phyloP scores from a whole-genome alignment of 192 early-diverging fungal genomes.

The Piromyces finnis region DNA sequence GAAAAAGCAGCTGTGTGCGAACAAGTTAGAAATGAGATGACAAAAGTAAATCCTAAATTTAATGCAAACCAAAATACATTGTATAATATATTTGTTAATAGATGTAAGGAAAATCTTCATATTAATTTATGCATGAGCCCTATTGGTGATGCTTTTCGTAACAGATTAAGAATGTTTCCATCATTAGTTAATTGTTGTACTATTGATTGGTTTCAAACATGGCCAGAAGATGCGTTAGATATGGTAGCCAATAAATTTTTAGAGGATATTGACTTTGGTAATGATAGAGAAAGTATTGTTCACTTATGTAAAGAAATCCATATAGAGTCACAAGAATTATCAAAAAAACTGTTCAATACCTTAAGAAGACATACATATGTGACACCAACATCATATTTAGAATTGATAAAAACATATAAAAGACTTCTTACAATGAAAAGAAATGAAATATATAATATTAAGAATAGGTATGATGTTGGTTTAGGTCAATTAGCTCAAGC shows the following conservation, averaged over 20 bases:
- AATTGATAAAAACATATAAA: conserved; percentile 34
- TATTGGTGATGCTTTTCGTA: conserved; percentile 40
- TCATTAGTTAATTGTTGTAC: conserved; percentile 45
- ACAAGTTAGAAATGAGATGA: conserved; percentile 19
- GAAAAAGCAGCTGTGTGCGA: conserved; percentile 35
- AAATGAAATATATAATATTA: conserved; percentile 25
- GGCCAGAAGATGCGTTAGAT: conserved; percentile 43
- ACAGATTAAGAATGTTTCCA: conserved; percentile 31
- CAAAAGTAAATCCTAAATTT: conserved; percentile 12
- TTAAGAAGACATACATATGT: conserved; percentile 38
- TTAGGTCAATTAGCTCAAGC: conserved; percentile 38
- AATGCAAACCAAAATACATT: conserved; percentile 11
- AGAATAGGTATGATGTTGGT: conserved; percentile 27
- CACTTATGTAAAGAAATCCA: conserved; percentile 27
- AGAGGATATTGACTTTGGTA: conserved; percentile 21
- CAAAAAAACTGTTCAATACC: conserved; percentile 19
- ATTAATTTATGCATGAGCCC: conserved; percentile 45
- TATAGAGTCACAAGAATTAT: conserved; percentile 27
- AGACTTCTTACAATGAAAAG: conserved; percentile 17
- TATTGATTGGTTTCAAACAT: conserved; percentile 47
- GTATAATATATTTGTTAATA: conserved; percentile 42
- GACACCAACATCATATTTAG: conserved; percentile 37
- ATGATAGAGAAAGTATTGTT: neutral
- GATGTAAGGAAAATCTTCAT: conserved; percentile 32
- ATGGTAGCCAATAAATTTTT: conserved; percentile 40